A percentile compares a stretch with the other conserved stretches of the same genome.
These are phyloP conservation scores for Sordaria brevicollis DNA, from an alignment of 495 filamentous ascomycete species.

Conservation along the genomic window DNA sequence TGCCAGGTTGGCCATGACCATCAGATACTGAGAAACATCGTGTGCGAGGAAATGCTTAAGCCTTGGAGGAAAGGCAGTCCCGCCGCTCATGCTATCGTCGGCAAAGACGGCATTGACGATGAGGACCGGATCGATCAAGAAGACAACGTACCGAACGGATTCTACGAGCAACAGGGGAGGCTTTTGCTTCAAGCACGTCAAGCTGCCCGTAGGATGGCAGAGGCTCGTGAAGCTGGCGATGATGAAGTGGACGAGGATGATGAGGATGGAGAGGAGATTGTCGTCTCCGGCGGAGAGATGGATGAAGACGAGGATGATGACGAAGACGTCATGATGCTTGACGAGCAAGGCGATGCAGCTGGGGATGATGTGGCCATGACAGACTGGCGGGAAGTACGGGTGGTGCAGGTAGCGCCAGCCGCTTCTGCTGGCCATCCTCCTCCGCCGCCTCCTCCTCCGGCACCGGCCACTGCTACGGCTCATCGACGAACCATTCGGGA, in stretches of 20 bases:
- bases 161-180: conserved; percentile 20
- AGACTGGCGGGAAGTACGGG: conserved; percentile 32
- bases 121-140: conserved; percentile 47
- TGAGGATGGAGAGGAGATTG: conserved; percentile 25
- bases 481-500: conserved; percentile 31
- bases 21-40: conserved; percentile 63
- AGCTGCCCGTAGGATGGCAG: conserved; percentile 42
- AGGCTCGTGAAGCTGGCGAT: conserved; percentile 50
- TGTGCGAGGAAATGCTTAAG: conserved; percentile 85
- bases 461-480: conserved; percentile 22
- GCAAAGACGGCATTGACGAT: conserved; percentile 80
- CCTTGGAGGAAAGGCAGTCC: conserved; percentile 79
- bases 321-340: conserved; percentile 39
- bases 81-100: conserved; percentile 75
- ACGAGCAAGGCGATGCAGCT: conserved; percentile 17
- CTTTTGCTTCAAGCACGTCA: conserved; percentile 25
- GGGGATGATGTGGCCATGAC: conserved; percentile 54
- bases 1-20: conserved; percentile 76
- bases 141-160: conserved; percentile 19
- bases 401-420: conserved; percentile 54
- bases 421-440: conserved; percentile 59
- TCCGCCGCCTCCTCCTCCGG: conserved; percentile 53
- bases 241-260: conserved; percentile 62
- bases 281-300: conserved; percentile 28
- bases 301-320: conserved; percentile 42